Evolutionary conservation across 208 protist species (phyloP).

Genomic region (Naegleria lovaniensis): DNA sequence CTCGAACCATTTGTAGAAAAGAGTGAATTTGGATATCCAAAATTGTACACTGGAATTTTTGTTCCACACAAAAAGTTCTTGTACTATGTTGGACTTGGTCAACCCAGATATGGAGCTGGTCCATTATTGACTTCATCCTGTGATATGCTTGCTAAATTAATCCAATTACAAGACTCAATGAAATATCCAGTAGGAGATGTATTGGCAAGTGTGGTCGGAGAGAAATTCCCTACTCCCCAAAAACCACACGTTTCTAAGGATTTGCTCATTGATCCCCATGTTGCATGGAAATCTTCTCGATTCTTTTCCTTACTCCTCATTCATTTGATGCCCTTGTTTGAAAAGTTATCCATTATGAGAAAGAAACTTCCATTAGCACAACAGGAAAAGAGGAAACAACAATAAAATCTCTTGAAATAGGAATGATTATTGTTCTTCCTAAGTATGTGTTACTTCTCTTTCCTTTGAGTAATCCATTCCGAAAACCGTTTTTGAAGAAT

Average conservation of each 20-base stretch:
- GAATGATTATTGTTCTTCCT: too few species aligned
- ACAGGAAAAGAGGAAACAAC: not conserved
- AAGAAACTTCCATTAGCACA: not conserved
- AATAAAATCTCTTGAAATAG: too few species aligned
- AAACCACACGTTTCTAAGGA: not conserved
- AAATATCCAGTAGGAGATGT: not conserved
- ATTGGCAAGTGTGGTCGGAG: not conserved
- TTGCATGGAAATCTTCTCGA: not conserved
- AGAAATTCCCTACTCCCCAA: not conserved
- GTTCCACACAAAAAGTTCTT: not conserved
- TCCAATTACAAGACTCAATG: not conserved
- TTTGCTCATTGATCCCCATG: not conserved
- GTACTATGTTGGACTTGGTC: not conserved
- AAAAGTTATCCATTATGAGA: not conserved
- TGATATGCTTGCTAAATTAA: not conserved
- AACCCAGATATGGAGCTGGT: slow-evolving; percentile 12
- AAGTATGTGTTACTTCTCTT: too few species aligned
- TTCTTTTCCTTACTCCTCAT: not conserved
- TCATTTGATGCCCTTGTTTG: not conserved
- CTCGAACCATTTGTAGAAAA: not conserved
- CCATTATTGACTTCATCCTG: not conserved
- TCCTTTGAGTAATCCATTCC: too few species aligned
- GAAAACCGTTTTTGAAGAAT: too few species aligned
- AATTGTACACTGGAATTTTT: not conserved
- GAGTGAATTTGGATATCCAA: not conserved